Evolutionary conservation across 2,329 filamentous ascomycete genomes (phyloP).

Genomic region (Fusarium sp.): DNA sequence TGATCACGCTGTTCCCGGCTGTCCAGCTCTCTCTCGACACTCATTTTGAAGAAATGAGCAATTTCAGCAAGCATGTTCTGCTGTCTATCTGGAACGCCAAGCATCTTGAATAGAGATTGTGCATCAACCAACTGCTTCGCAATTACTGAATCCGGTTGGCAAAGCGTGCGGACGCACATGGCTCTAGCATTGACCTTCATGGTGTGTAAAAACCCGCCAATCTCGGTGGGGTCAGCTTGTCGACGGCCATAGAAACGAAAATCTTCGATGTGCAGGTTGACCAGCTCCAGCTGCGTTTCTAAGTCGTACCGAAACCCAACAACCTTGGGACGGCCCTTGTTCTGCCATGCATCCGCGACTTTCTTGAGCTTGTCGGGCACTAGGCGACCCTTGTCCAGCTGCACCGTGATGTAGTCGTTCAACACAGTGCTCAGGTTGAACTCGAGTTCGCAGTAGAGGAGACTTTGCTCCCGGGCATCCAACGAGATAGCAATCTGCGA

Average conservation of each 20-base stretch:
- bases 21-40: slow-evolving; percentile 63
- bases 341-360: slow-evolving; percentile 66
- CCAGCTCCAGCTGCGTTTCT: slow-evolving; percentile 72
- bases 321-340: slow-evolving; percentile 68
- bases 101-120: slow-evolving; percentile 65
- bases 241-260: slow-evolving; percentile 70
- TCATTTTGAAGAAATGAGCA: slow-evolving; percentile 68
- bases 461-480: slow-evolving; percentile 69
- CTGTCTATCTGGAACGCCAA: slow-evolving; percentile 61
- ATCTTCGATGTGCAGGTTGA: slow-evolving; percentile 64
- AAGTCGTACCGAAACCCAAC: slow-evolving; percentile 72
- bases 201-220: slow-evolving; percentile 65
- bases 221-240: slow-evolving; percentile 60
- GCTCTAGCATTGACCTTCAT: slow-evolving; percentile 68
- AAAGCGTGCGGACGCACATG: slow-evolving; percentile 70
- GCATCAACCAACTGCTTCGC: slow-evolving; percentile 71
- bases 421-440: slow-evolving; percentile 67
- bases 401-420: slow-evolving; percentile 66
- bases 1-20: slow-evolving; percentile 46
- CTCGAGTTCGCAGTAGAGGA: slow-evolving; percentile 73
- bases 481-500: slow-evolving; percentile 65
- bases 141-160: slow-evolving; percentile 71
- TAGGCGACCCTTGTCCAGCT: slow-evolving; percentile 70
- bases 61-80: slow-evolving; percentile 66
- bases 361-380: slow-evolving; percentile 66